A percentile compares a stretch with the other conserved stretches of the same genome.
Evolutionary conservation across 2,329 filamentous ascomycete species (phyloP).

Genomic region (Bipolaris zeicola): DNA sequence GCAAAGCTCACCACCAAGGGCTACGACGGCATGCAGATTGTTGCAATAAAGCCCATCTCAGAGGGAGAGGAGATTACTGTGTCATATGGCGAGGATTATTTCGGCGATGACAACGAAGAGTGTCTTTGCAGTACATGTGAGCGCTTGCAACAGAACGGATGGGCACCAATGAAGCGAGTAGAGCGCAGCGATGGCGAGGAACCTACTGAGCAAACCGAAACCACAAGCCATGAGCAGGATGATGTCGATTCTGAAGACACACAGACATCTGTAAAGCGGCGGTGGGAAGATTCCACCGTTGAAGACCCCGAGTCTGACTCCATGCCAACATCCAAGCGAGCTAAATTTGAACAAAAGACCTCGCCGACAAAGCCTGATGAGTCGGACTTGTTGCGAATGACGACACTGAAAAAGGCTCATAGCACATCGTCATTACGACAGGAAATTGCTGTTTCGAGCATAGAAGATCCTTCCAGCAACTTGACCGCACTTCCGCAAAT

Average conservation of each 20-base stretch:
- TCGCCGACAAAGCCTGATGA: conserved; percentile 17
- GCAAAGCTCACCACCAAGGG: conserved; percentile 83
- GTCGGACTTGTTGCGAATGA: conserved; percentile 27
- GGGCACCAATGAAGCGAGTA: conserved; percentile 61
- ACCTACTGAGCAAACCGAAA: conserved; percentile 20
- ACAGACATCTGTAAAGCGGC: conserved; percentile 34
- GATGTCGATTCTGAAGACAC: conserved; percentile 3
- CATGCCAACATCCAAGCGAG: conserved; percentile 22
- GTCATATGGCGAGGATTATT: conserved; percentile 94
- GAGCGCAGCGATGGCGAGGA: conserved; percentile 42
- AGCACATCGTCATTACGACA: conserved; percentile 40
- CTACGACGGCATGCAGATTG: conserved; percentile 86
- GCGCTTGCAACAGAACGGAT: conserved; percentile 75
- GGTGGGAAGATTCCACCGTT: conserved; percentile 29
- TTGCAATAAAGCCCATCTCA: conserved; percentile 80
- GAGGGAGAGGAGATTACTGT: conserved; percentile 95
- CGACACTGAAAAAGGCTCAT: conserved; percentile 40
- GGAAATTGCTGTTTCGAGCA: conserved; percentile 40
- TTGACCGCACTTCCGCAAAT: conserved; percentile 22
- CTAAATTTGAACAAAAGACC: conserved; percentile 18
- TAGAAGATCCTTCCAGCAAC: conserved; percentile 36
- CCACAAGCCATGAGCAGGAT: conserved; percentile 5
- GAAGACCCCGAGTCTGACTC: conserved; percentile 21
- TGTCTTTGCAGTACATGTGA: conserved; percentile 93
- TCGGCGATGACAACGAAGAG: conserved; percentile 92